phyloP scores from a whole-genome alignment of 768 basidiomycete genomes.

The Xerocomellus amylosporus region DNA sequence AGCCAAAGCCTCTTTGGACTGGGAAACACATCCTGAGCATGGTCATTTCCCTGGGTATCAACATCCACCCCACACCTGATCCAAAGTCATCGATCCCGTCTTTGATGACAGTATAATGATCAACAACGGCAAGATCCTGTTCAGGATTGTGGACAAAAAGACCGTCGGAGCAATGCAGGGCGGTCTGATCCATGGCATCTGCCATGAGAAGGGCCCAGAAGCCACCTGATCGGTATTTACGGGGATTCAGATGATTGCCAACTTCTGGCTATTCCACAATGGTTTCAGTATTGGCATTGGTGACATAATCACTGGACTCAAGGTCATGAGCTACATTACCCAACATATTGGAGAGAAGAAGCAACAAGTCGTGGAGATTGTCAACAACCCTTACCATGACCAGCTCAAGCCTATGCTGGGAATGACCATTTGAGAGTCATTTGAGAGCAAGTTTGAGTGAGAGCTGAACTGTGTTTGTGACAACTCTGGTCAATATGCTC shows the following conservation, averaged over 20 bases:
- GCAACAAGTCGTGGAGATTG: constrained; percentile 69
- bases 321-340: constrained; percentile 85
- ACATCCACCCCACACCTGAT: constrained; percentile 79
- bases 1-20: constrained; percentile 96
- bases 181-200: constrained; percentile 93
- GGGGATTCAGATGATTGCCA: constrained; percentile 92
- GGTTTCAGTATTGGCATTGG: constrained; percentile 99
- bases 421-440: constrained; percentile 99
- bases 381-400: constrained; percentile 83
- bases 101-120: constrained; percentile 94
- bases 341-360: constrained; percentile 81
- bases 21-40: constrained; percentile 95
- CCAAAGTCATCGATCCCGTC: constrained; percentile 74
- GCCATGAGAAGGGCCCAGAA: constrained; percentile 96
- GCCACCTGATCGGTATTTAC: constrained; percentile 88
- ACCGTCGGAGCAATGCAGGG: constrained; percentile 96
- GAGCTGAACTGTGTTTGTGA: constrained; percentile 95
- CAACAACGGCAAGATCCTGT: constrained; percentile 95
- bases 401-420: constrained; percentile 87
- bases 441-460: constrained; percentile 89
- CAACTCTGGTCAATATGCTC: constrained; percentile 92
- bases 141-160: constrained; percentile 96
- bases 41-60: constrained; percentile 93
- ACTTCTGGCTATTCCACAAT: constrained; percentile 98
- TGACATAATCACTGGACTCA: constrained; percentile 91